Evolutionary conservation across 2,329 filamentous ascomycete species (phyloP).

Genomic region (Aspergillus quadricinctus): DNA sequence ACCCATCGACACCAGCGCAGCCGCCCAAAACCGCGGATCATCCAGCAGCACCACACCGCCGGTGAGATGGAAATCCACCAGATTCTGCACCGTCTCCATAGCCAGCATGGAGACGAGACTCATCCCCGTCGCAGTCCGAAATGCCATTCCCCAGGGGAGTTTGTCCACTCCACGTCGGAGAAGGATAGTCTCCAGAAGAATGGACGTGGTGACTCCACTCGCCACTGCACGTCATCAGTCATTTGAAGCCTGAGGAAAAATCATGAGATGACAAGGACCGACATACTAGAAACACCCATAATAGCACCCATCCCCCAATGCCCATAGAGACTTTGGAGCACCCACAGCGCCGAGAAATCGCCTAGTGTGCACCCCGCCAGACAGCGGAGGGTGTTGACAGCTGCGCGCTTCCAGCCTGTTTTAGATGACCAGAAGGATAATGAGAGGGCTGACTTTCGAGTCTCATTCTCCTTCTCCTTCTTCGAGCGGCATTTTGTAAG

Average conservation of each 20-base stretch:
- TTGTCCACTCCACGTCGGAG: slow-evolving; percentile 47
- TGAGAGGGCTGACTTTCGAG: background rate
- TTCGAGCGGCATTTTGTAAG: background rate
- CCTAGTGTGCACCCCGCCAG: slow-evolving; percentile 53
- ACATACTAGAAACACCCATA: slow-evolving; percentile 51
- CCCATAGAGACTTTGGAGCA: slow-evolving; percentile 47
- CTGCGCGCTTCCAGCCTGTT: slow-evolving; percentile 47
- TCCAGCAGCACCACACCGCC: slow-evolving; percentile 48
- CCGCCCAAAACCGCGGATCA: slow-evolving; percentile 50
- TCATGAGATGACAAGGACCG: background rate
- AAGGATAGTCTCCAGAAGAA: slow-evolving; percentile 51
- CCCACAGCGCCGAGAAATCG: slow-evolving; percentile 56
- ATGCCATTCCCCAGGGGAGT: slow-evolving; percentile 45
- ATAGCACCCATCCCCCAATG: slow-evolving; percentile 46
- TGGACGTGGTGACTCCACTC: slow-evolving; percentile 49
- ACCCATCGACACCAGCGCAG: slow-evolving; percentile 36
- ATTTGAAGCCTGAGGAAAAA: background rate
- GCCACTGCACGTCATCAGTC: slow-evolving; percentile 40
- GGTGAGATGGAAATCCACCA: slow-evolving; percentile 53
- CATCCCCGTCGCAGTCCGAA: slow-evolving; percentile 54
- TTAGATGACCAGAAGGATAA: slow-evolving; percentile 34
- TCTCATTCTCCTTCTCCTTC: background rate
- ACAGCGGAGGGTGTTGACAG: slow-evolving; percentile 53
- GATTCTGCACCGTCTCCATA: slow-evolving; percentile 54
- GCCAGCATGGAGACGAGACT: slow-evolving; percentile 57